phyloP scores from a whole-genome alignment of 768 basidiomycete species.

The Inosperma sp. region DNA sequence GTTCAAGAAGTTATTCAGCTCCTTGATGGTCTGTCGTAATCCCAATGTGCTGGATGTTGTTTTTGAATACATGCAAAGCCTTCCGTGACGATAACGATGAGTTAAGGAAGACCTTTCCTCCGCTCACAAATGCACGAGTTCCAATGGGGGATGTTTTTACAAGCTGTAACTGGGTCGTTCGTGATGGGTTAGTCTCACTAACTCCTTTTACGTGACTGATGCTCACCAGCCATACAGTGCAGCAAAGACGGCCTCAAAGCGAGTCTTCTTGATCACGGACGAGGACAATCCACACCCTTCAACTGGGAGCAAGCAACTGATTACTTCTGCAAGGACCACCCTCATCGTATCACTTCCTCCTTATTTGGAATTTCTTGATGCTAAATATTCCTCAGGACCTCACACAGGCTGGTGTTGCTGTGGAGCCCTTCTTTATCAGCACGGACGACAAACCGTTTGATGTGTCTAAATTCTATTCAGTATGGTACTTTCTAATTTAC shows the following conservation, averaged over 20 bases:
- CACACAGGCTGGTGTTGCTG: conserved; percentile 66
- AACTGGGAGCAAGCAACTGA: conserved; percentile 51
- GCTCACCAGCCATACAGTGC: conserved; percentile 43
- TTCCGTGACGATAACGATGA: conserved; percentile 58
- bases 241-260: conserved; percentile 85
- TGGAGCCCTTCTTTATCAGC: conserved; percentile 90
- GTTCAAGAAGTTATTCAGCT: conserved; percentile 76
- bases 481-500: conserved; percentile 30
- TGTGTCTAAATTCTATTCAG: conserved; percentile 72
- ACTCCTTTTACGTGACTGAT: not conserved
- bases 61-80: conserved; percentile 39
- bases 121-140: conserved; percentile 50
- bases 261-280: conserved; percentile 91
- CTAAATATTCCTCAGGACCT: conserved; percentile 55
- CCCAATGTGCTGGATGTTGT: not conserved
- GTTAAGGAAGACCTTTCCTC: conserved; percentile 60
- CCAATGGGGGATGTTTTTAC: conserved; percentile 89
- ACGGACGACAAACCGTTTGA: conserved; percentile 65
- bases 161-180: conserved; percentile 83
- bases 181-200: conserved; percentile 63
- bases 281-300: conserved; percentile 72
- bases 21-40: conserved; percentile 57
- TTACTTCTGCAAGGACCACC: conserved; percentile 68
- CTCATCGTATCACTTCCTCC: conserved; percentile 41
- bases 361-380: not conserved